These are phyloP conservation scores for Fusarium redolens DNA, from an alignment of 2,329 filamentous ascomycete genomes.

Conservation along the genomic window DNA sequence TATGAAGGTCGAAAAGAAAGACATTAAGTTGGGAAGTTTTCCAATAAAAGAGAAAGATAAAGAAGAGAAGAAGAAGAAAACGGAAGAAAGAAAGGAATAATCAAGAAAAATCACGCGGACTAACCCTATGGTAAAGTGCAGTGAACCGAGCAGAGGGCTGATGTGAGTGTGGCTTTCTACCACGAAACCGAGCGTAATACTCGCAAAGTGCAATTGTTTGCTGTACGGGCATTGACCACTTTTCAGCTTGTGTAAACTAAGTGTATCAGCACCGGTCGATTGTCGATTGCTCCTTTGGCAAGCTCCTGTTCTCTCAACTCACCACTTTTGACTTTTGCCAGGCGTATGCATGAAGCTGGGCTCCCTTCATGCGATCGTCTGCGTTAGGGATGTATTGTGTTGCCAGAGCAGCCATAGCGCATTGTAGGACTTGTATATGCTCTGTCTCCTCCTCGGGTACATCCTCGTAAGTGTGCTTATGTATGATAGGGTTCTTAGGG, in stretches of 20 bases:
- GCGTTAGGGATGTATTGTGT: conserved; percentile 61
- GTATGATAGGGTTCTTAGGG: conserved; percentile 61
- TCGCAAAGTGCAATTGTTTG: conserved; percentile 67
- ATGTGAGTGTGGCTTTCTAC: conserved; percentile 59
- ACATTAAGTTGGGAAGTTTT: conserved; percentile 46
- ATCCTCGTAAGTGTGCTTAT: conserved; percentile 58
- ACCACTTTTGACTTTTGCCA: conserved; percentile 63
- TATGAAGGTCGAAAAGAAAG: conserved; percentile 35
- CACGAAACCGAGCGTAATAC: conserved; percentile 65
- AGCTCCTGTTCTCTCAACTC: conserved; percentile 47
- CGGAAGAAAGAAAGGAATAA: conserved; percentile 8
- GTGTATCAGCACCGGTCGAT: conserved; percentile 32
- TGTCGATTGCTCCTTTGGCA: not conserved
- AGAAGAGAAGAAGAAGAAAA: not conserved
- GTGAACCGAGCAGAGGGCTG: conserved; percentile 62
- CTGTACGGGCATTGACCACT: conserved; percentile 63
- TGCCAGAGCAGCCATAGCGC: conserved; percentile 68
- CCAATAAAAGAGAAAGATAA: conserved; percentile 46
- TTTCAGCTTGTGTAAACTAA: conserved; percentile 54
- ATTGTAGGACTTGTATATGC: conserved; percentile 58
- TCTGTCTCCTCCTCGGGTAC: conserved; percentile 47
- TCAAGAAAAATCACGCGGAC: conserved; percentile 48
- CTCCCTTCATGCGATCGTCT: conserved; percentile 63
- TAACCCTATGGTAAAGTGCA: conserved; percentile 65
- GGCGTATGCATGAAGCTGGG: conserved; percentile 63